Conservation (phyloP, 23 red algal genomes). For the Chondrus crispus region DNA sequence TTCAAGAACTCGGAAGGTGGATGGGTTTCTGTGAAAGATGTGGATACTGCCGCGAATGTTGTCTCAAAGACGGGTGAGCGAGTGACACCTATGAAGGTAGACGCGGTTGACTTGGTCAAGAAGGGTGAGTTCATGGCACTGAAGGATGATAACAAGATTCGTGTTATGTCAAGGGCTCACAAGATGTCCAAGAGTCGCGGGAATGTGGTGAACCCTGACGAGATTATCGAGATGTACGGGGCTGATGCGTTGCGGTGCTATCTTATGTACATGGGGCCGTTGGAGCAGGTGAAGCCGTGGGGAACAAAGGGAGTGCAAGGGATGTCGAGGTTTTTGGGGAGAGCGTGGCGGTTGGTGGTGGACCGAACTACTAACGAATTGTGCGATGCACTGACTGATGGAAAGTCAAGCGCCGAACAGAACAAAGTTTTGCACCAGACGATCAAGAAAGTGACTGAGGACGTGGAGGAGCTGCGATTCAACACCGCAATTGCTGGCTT, state of each 20-base stretch:
- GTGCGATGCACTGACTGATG: constrained; percentile 18
- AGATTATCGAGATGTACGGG: constrained; percentile 77
- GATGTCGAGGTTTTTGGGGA: constrained; percentile 89
- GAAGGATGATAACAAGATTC: constrained; percentile 52
- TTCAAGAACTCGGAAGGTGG: constrained; percentile 6
- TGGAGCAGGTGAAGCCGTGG: constrained; percentile 97
- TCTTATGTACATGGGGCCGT: constrained; percentile 99
- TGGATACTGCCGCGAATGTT: constrained; percentile 54
- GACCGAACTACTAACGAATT: constrained; percentile 37
- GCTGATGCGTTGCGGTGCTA: constrained; percentile 95
- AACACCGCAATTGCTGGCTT: constrained; percentile 96
- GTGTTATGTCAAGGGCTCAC: constrained; percentile 79
- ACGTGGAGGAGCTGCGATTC: constrained; percentile 88
- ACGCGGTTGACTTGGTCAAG: constrained; percentile 69
- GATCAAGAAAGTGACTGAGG: constrained; percentile 80
- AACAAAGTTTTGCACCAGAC: constrained; percentile 75
- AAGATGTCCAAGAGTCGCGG: constrained; percentile 99
- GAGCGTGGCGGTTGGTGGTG: constrained; percentile 81
- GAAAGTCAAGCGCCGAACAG: constrained; percentile 63
- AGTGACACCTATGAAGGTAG: constrained; percentile 50
- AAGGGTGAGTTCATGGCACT: constrained; percentile 62
- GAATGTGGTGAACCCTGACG: constrained; percentile 99
- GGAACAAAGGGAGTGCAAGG: constrained; percentile 76
- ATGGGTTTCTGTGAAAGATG: constrained; percentile 73
- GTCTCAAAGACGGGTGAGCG: constrained; percentile 18